These are phyloP conservation scores for Arthrobotrys musiformis DNA, from an alignment of 2,329 filamentous ascomycete genomes.

Conservation along the genomic window DNA sequence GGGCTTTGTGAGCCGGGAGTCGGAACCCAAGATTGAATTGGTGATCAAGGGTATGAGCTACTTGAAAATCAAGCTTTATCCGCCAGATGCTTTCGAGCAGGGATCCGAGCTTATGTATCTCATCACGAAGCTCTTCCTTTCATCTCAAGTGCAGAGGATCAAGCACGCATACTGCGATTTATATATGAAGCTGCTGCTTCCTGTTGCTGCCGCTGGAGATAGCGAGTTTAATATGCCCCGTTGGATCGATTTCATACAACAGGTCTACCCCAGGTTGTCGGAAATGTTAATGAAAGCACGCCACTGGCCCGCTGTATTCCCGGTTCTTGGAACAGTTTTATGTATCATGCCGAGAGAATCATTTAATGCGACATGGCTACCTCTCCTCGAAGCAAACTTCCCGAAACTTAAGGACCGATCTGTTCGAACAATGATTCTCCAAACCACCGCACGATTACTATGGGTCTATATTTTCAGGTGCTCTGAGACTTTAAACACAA, in stretches of 20 bases:
- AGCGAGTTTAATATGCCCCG: conserved; percentile 81
- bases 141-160: conserved; percentile 85
- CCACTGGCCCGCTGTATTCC: conserved; percentile 90
- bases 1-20: conserved; percentile 78
- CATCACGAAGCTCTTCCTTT: conserved; percentile 82
- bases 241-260: conserved; percentile 86
- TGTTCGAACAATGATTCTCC: conserved; percentile 80
- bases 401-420: conserved; percentile 85
- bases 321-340: conserved; percentile 84
- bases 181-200: conserved; percentile 84
- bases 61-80: conserved; percentile 77
- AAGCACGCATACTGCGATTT: conserved; percentile 96
- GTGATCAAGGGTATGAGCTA: conserved; percentile 93
- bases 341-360: conserved; percentile 87
- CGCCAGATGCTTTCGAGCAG: conserved; percentile 80
- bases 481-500: conserved; percentile 75
- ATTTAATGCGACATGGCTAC: conserved; percentile 87
- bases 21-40: conserved; percentile 84
- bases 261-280: conserved; percentile 79
- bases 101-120: conserved; percentile 89
- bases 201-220: conserved; percentile 82
- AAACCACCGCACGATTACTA: conserved; percentile 86
- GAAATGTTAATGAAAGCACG: conserved; percentile 91
- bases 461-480: conserved; percentile 95
- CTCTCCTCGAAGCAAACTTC: conserved; percentile 73